Evolutionary conservation across 1,284 basidiomycete species (phyloP).

Genomic region (Boletellus sp.): DNA sequence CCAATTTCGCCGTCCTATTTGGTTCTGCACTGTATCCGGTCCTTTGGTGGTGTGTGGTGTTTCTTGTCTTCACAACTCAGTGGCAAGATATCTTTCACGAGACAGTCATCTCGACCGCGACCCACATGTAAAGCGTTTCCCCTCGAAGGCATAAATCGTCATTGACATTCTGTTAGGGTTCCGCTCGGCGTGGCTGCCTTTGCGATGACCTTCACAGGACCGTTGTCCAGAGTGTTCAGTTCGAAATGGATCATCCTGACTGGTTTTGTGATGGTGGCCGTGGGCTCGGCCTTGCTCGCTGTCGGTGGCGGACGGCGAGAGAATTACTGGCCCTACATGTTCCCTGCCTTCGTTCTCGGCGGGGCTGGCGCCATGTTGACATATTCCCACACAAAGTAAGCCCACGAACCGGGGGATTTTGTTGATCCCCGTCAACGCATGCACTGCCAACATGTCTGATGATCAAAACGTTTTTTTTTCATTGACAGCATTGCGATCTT

Average conservation of each 20-base stretch:
- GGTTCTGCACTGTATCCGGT: conserved; percentile 35
- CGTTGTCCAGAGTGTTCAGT: conserved; percentile 37
- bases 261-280: conserved; percentile 37
- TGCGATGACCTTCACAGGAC: conserved; percentile 37
- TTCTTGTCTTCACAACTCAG: conserved; percentile 29
- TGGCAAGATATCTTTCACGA: conserved; percentile 39
- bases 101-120: conserved; percentile 31
- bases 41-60: conserved; percentile 37
- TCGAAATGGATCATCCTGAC: conserved; percentile 45
- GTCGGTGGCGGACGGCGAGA: conserved; percentile 36
- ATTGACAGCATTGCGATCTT: conserved; percentile 48
- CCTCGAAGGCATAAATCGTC: background rate
- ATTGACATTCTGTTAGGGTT: conserved; percentile 31
- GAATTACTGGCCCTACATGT: conserved; percentile 44
- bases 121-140: conserved; percentile 29
- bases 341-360: conserved; percentile 50
- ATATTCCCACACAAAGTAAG: conserved; percentile 40
- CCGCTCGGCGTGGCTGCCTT: conserved; percentile 41
- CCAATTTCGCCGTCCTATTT: conserved; percentile 40
- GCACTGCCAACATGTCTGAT: no score
- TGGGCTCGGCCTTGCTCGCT: conserved; percentile 42
- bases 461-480: no score
- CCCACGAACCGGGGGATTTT: background rate
- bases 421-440: no score
- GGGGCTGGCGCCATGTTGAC: conserved; percentile 36